Conservation (phyloP, 768 basidiomycete species). For the Boletus bicolor region DNA sequence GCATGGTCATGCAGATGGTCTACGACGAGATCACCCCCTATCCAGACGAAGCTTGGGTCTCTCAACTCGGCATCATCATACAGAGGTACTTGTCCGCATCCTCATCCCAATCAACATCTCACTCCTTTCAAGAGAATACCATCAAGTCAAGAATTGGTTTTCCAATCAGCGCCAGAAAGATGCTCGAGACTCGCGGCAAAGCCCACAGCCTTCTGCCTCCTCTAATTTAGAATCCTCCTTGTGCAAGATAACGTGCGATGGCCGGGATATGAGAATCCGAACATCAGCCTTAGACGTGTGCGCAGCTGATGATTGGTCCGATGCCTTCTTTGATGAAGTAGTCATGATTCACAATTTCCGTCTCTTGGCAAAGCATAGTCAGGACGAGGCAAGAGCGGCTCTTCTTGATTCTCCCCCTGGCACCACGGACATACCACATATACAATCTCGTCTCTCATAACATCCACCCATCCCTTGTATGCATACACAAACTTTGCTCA, state of each 20-base stretch:
- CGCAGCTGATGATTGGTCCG: slow-evolving; percentile 50
- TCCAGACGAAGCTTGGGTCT: slow-evolving; percentile 61
- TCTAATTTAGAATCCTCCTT: slow-evolving; percentile 35
- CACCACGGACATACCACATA: slow-evolving; percentile 24
- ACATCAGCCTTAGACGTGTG: slow-evolving; percentile 45
- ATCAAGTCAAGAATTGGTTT: slow-evolving; percentile 67
- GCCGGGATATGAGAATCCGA: slow-evolving; percentile 46
- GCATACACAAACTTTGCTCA: slow-evolving; percentile 27
- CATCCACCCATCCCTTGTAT: slow-evolving; percentile 26
- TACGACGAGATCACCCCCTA: slow-evolving; percentile 66
- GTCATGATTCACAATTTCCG: slow-evolving; percentile 55
- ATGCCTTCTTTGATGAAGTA: slow-evolving; percentile 59
- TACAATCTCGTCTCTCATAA: slow-evolving; percentile 21
- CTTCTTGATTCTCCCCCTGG: slow-evolving; percentile 25
- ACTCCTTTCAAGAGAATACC: slow-evolving; percentile 43
- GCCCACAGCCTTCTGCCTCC: slow-evolving; percentile 32
- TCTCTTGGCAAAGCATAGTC: slow-evolving; percentile 36
- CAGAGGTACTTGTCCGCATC: slow-evolving; percentile 39
- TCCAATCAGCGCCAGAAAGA: slow-evolving; percentile 58
- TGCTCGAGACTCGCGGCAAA: slow-evolving; percentile 36
- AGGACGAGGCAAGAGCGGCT: slow-evolving; percentile 33
- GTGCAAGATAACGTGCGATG: slow-evolving; percentile 34
- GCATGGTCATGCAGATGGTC: slow-evolving; percentile 58
- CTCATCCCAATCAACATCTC: background rate
- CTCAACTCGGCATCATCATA: slow-evolving; percentile 54